These are phyloP conservation scores for Calonectria hongkongensis DNA, from an alignment of 2,329 filamentous ascomycete species.

Conservation along the genomic window DNA sequence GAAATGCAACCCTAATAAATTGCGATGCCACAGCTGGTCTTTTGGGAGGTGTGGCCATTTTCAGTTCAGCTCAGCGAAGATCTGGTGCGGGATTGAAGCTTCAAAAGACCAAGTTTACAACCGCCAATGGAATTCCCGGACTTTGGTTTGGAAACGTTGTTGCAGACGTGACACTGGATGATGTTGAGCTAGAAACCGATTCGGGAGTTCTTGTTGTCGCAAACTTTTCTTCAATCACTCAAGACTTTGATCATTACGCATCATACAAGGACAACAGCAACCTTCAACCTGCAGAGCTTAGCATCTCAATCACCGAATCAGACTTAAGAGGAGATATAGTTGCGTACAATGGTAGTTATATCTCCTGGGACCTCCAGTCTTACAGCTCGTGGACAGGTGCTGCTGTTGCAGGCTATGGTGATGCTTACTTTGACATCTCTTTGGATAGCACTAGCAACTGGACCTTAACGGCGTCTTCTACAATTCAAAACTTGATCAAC, in stretches of 20 bases:
- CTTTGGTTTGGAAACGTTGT: conserved; percentile 29
- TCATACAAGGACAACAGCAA: conserved; percentile 12
- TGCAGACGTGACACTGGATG: conserved; percentile 6
- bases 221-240: conserved; percentile 18
- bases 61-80: conserved; percentile 10
- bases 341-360: conserved; percentile 20
- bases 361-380: conserved; percentile 13
- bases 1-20: conserved; percentile 1
- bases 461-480: conserved; percentile 16
- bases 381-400: conserved; percentile 24
- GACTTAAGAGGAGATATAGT: conserved; percentile 2
- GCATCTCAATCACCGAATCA: conserved; percentile 2
- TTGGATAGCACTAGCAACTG: conserved; percentile 10
- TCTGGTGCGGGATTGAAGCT: conserved; percentile 10
- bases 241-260: conserved; percentile 23
- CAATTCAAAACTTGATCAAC: conserved; percentile 8
- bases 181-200: conserved; percentile 6
- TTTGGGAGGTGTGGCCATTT: conserved; percentile 14
- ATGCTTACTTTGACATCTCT: conserved; percentile 21
- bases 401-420: not conserved
- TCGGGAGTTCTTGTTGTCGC: not conserved
- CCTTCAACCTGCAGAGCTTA: conserved; percentile 14
- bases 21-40: conserved; percentile 20
- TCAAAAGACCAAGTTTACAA: conserved; percentile 9
- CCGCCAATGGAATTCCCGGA: not conserved